phyloP scores from a whole-genome alignment of 1,284 basidiomycete species.

The Meripilus lineatus region DNA sequence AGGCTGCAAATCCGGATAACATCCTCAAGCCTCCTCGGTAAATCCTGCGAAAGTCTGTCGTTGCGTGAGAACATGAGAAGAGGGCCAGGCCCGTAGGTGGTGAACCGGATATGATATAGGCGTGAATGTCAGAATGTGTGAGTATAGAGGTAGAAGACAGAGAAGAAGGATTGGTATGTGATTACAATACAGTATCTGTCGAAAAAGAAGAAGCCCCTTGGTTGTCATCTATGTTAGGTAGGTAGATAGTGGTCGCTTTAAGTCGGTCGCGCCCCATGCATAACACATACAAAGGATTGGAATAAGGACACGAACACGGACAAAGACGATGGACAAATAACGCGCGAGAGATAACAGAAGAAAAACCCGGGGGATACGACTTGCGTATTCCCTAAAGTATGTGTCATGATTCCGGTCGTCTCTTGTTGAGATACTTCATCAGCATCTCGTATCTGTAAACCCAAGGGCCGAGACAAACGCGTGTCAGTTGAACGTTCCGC shows the following conservation, averaged over 20 bases:
- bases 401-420: conserved; percentile 7
- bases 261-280: neutral
- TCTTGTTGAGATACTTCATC: conserved; percentile 51
- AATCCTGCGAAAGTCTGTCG: too few species aligned
- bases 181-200: neutral
- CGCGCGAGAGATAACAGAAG: neutral
- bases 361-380: neutral
- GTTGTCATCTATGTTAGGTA: too few species aligned
- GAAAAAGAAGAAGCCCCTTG: neutral
- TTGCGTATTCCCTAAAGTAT: neutral
- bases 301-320: neutral
- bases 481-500: conserved; percentile 4
- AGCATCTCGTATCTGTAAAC: conserved; percentile 55
- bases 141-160: too few species aligned
- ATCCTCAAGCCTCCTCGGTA: too few species aligned
- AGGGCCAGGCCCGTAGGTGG: too few species aligned
- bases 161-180: neutral
- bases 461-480: neutral
- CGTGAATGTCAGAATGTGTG: too few species aligned
- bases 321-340: neutral
- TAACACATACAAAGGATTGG: neutral
- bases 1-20: too few species aligned
- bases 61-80: too few species aligned
- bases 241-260: neutral
- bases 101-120: too few species aligned